phyloP scores from a whole-genome alignment of 2,329 filamentous ascomycete genomes.

The Phoma sp. region DNA sequence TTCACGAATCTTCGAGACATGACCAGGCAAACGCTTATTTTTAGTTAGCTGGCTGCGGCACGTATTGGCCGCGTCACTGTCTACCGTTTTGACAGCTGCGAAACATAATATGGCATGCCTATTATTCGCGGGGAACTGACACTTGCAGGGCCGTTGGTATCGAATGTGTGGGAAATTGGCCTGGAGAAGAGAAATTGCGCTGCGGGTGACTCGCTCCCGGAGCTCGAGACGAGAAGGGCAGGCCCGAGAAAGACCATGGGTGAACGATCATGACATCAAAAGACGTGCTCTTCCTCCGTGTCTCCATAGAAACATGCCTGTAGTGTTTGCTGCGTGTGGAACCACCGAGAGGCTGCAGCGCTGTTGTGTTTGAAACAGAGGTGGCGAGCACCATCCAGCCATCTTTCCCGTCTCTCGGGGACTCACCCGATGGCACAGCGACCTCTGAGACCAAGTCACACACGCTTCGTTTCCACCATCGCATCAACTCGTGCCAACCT shows the following conservation, averaged over 20 bases:
- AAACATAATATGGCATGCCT: slow-evolving; percentile 5
- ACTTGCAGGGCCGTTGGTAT: slow-evolving; percentile 3
- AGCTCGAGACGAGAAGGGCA: slow-evolving; percentile 16
- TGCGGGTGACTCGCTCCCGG: slow-evolving; percentile 14
- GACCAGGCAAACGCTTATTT: slow-evolving; percentile 11
- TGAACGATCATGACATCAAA: slow-evolving; percentile 19
- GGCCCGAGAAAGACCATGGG: slow-evolving; percentile 4
- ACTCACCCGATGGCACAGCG: background rate
- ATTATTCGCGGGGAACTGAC: background rate
- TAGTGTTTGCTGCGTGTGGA: slow-evolving; percentile 13
- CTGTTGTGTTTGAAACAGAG: slow-evolving; percentile 10
- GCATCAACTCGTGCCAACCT: slow-evolving; percentile 5
- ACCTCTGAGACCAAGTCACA: background rate
- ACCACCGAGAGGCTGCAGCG: slow-evolving; percentile 10
- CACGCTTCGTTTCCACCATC: slow-evolving; percentile 10
- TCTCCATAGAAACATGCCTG: slow-evolving; percentile 22
- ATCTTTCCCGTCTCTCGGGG: background rate
- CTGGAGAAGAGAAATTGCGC: slow-evolving; percentile 19
- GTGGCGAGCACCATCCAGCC: slow-evolving; percentile 14
- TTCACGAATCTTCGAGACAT: slow-evolving; percentile 21
- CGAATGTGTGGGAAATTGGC: slow-evolving; percentile 11
- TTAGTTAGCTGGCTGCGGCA: slow-evolving; percentile 11
- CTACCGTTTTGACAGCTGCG: slow-evolving; percentile 2
- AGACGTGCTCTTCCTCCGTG: slow-evolving; percentile 12
- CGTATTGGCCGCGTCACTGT: slow-evolving; percentile 17